Base-by-base conservation (phyloP, 805 yeast genomes). In the Wickerhamiella australiensis region DNA sequence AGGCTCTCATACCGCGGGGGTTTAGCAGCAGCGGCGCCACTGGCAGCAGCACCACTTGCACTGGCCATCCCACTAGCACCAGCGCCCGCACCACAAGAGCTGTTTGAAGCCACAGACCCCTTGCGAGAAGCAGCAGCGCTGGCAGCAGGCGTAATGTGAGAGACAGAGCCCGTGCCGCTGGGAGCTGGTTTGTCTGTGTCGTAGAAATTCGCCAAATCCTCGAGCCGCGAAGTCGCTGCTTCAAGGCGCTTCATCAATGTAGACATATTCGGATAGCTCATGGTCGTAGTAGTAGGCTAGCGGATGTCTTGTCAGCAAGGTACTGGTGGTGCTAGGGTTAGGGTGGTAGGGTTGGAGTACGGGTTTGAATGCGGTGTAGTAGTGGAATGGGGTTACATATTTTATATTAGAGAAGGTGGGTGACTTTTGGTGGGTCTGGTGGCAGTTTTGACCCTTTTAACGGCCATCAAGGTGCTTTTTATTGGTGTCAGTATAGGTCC, bases 161-260 rank as follows among this genome's bases (percentile, higher is more conserved):
- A 4, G 6, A 12, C 12, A 21, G 44, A 25, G 44, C 33, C 29
- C 3, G 23, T 15, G 4, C 44, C 9, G 12, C 27, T 20, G 13
- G 25, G 31, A n/a, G 35, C 38, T 5, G 27, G 29, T 31, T 41
- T 25, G 26, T 40, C 46, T 12, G 44, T 25, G 5, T 49, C 47
- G 21, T 46, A 31, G 63, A 74, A 80, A 48, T 82, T 74, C 26
- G 94, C 85, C 42, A 87, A 79, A 64, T 87, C 96, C 61, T 87
- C 96, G 57, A 87, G 76, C 45, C 96, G 78, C 5, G 95, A 81
- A 8, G 96, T 85, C 31, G 96, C 96, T 13, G 94, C 90, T 65
- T 87, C 96, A 58, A 87, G 76, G 56, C 82, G 70, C 65, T 81
- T 81, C 66, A 81, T 68, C 50, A 87, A 74, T 42, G 95, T 87